Evolutionary conservation across 2,329 filamentous ascomycete genomes (phyloP), one percentile per base, ranked within the genome.

Genomic region (Nannizziopsis barbatae): DNA sequence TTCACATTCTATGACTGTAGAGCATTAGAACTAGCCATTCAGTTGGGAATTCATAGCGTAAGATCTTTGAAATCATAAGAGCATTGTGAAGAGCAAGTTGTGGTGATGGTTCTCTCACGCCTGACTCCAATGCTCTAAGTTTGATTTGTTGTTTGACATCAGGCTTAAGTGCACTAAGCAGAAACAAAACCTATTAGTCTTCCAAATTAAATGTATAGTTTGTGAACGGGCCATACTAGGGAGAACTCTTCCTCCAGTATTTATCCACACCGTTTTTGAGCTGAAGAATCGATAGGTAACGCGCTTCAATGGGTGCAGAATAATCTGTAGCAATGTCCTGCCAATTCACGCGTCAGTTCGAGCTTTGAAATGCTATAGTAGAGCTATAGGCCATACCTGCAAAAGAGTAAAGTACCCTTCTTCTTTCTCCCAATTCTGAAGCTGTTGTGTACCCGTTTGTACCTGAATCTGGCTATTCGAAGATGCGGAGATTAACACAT

Each of bases 201-300:
- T 17, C 30, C n/a, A n/a, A 40, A 18, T 11, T 14, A 12, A 15
- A 2, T 12, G 5, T 18, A n/a, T 18, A 33, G 7, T 14, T 2
- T 10, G 17, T 22, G 18, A 33, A 31, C 11, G 7, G 35, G 42
- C 6, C 65, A 22, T 78, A 76, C 62, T 82, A 80, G 49, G 84
- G 77, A 43, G 86, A 80, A 31, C 84, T 85, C 62, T 75, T 86
- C 61, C 92, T 78, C 92, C 92, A 98, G 66, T 88, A 87, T 62
- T 84, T 88, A 63, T 96, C 90, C 65, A 96, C 89, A 48, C 89
- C 92, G 65, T 96, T 95, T 65, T 96, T 96, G 47, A 98, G 75
- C 62, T 95, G 86, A 56, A 96, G 95, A 50, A 96, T 80, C 47
- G 90, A 85, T 9, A 95, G 80, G 60, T 94, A 88, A 52, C 92